Percentiles rank a stretch among this genome's conserved stretches.
phyloP scores from a whole-genome alignment of 257 asterid genomes.

The Coffea eugenioides region DNA sequence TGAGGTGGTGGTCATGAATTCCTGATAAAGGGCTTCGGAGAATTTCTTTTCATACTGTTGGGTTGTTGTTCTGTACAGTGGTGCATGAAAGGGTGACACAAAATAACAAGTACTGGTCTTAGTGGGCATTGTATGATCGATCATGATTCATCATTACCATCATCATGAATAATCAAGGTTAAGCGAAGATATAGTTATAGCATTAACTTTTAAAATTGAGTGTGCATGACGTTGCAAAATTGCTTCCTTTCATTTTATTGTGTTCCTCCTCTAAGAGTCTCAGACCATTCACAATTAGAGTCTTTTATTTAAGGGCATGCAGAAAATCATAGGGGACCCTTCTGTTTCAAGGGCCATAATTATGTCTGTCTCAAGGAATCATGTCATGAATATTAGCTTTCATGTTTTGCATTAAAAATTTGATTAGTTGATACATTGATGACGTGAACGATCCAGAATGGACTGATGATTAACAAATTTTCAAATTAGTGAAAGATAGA shows the following conservation, averaged over 20 bases:
- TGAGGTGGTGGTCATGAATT: background rate
- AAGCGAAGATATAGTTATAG: conserved; percentile 7
- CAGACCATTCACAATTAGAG: background rate
- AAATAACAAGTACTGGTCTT: background rate
- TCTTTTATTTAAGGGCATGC: background rate
- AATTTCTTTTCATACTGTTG: background rate
- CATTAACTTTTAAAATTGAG: background rate
- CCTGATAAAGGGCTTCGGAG: background rate
- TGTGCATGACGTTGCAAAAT: conserved; percentile 25
- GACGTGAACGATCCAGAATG: background rate
- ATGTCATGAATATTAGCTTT: too few species aligned
- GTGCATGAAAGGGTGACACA: background rate
- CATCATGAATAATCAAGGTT: background rate
- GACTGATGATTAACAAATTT: too few species aligned
- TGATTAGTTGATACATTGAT: too few species aligned
- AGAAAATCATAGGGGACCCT: background rate
- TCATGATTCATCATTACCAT: background rate
- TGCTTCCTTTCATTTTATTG: background rate
- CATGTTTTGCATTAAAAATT: too few species aligned
- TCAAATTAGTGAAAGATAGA: background rate
- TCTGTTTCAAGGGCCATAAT: background rate
- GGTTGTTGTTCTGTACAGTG: conserved; percentile 10
- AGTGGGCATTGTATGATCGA: conserved; percentile 17
- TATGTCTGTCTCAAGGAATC: background rate
- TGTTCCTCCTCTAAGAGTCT: conserved; percentile 16